Evolutionary conservation across 441 rosid species (phyloP), one percentile per base, ranked within the genome.

Genomic region (Pelargonium fulgidum): DNA sequence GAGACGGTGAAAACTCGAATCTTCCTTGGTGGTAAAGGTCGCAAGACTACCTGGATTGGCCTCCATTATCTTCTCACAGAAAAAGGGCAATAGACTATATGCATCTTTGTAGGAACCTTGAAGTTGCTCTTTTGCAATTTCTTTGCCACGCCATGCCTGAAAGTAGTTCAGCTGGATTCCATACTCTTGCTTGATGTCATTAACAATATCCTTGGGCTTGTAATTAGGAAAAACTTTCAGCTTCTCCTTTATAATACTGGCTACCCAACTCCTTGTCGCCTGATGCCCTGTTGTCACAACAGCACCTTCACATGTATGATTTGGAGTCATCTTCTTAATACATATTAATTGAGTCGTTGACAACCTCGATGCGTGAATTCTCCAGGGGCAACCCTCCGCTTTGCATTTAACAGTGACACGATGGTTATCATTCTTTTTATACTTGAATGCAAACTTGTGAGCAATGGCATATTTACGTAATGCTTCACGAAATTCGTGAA

Each of bases 61-160:
- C 76, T 89, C 91, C 81, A 80, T 85, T 52, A 93, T 87, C 89
- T 86, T 87, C 74, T 86, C 91, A 67, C 98, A 93, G 81, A 82
- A 87, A 36, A 80, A 12, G 0, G 98, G 98, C 13, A 93, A 80
- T 80, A 79, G 91, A 80, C 84, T 87, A 80, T 93, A 93, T 58
- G 97, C 97, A 39, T 93, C 93, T 68, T 89, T 90, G 81, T 82
- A 88, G 1, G 96, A 90, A 67, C 98, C 98, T 66, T 89, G 96
- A 70, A 90, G 97, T 75, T 90, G 98, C 81, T 89, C 97, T 79
- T 84, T 90, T 1, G 97, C 96, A 5, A 90, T 93, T 79, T 93
- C 97, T 78, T 90, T 93, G 36, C 98, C 98, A 1, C 96, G 91
- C 93, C 96, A 90, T 7, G 97, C 97, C 82, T 93, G 98, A 78